These are phyloP conservation scores for Tetrahymena malaccensis DNA, from an alignment of 73 alveolate genomes.

Conservation along the genomic window DNA sequence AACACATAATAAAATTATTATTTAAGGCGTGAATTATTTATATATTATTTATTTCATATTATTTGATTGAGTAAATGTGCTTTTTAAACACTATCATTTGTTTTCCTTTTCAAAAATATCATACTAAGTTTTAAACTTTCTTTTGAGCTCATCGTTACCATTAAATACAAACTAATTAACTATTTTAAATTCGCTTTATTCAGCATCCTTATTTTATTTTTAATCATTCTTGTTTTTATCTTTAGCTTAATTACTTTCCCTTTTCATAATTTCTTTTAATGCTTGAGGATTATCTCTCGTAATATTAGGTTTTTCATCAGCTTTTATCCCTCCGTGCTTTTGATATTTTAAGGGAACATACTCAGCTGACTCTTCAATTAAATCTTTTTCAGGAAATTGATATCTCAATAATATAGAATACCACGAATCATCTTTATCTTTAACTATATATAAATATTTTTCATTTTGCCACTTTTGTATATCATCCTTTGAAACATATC, in stretches of 20 bases:
- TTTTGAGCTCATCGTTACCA: neutral
- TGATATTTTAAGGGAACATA: neutral
- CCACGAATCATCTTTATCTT: neutral
- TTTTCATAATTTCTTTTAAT: neutral
- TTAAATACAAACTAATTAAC: neutral
- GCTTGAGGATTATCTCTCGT: neutral
- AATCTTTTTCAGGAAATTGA: neutral
- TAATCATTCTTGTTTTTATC: neutral
- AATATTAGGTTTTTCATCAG: neutral
- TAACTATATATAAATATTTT: neutral
- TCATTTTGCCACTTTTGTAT: neutral
- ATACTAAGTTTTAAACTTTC: neutral
- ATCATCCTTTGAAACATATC: neutral
- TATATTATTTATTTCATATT: too few species aligned
- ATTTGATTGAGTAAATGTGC: neutral
- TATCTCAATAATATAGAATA: neutral
- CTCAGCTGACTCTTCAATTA: neutral
- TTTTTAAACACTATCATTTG: neutral
- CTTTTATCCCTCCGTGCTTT: neutral
- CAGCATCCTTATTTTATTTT: neutral
- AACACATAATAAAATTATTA: too few species aligned
- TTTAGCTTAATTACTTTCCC: neutral
- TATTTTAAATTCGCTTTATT: neutral
- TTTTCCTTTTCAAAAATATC: neutral
- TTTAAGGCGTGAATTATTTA: too few species aligned